Base-by-base conservation (phyloP, 495 filamentous ascomycete species). In the Podospora appendiculata region DNA sequence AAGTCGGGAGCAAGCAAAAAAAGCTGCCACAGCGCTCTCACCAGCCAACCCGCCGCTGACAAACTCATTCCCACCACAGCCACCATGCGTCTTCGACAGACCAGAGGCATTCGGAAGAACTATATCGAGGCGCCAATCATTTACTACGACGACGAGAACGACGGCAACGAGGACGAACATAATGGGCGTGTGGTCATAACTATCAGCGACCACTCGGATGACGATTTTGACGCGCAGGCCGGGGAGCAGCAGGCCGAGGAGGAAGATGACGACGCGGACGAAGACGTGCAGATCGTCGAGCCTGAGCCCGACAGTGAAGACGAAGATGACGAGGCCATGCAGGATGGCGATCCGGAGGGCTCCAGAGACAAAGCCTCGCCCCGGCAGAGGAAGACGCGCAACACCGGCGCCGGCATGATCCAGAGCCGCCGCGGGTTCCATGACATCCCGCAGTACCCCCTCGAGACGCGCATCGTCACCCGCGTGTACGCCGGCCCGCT, bases 401-500 rank as follows among this genome's bases (percentile, higher is more conserved):
- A 59, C 41, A 35, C 51, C 17, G 51, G 57, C 7, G 56, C 52
- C 51, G 59, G 59, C 47, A 59, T 59, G 63, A 55, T 58, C 39
- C 55, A 60, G 47, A 45, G 55, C 32, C 57, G 56, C 34, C 63
- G 64, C 40, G 34, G 53, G 38, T 65, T 65, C 33, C 54, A 66
- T 52, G 63, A 73, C 53, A 70, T 74, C 19, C 64, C 68, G 9
- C 60, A 60, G 8, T 76, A 76, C 44, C 73, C 73, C 3, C 65
- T 68, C 8, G 73, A 76, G 53, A 65, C 69, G 3, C 63, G 70
- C 19, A 73, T 68, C 59, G 70, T 70, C 50, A 73, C 72, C 2
- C 70, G 73, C 41, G 67, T 70, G 18, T 76, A 74, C 50, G 63
- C 70, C 48, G 73, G 73, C 2, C 70, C 71, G 11, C 60, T 76